Evolutionary conservation across 306 rosid genomes (phyloP).

Genomic region (Quercus parvula): DNA sequence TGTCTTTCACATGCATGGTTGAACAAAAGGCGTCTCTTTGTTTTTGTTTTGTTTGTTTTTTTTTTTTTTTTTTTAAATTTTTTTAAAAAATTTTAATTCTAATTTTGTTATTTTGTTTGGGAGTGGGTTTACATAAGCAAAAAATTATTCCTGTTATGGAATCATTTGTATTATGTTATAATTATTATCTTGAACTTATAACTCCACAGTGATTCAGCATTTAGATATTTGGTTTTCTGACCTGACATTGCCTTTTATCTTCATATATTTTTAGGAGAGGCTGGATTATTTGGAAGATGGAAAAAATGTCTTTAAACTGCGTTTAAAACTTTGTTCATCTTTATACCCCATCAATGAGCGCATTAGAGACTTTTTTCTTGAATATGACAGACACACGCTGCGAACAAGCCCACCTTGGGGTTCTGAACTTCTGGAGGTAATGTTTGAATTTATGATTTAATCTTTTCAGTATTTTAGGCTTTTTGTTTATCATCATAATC

Average conservation of each 20-base stretch:
- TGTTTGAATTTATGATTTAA: conserved; percentile 11
- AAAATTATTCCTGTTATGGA: background rate
- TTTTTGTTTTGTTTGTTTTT: no score
- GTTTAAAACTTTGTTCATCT: conserved; percentile 89
- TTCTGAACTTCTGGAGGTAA: conserved; percentile 98
- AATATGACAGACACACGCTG: conserved; percentile 96
- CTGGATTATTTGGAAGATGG: conserved; percentile 98
- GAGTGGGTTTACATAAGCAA: background rate
- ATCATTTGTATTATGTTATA: background rate
- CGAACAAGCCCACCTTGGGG: conserved; percentile 99
- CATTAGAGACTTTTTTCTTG: conserved; percentile 92
- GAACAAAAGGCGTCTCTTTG: background rate
- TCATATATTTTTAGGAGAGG: conserved; percentile 68
- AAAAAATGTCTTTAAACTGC: conserved; percentile 82
- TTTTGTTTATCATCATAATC: background rate
- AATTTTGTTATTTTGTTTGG: no score
- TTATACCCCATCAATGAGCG: conserved; percentile 93
- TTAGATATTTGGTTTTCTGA: background rate
- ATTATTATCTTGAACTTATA: background rate
- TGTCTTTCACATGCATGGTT: background rate
- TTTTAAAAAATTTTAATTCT: no score
- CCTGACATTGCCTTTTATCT: conserved; percentile 20
- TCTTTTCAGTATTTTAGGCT: background rate
- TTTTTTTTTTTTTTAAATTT: no score
- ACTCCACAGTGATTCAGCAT: background rate